Conservation (phyloP, 768 basidiomycete species). For the Auriculariales sp. region DNA sequence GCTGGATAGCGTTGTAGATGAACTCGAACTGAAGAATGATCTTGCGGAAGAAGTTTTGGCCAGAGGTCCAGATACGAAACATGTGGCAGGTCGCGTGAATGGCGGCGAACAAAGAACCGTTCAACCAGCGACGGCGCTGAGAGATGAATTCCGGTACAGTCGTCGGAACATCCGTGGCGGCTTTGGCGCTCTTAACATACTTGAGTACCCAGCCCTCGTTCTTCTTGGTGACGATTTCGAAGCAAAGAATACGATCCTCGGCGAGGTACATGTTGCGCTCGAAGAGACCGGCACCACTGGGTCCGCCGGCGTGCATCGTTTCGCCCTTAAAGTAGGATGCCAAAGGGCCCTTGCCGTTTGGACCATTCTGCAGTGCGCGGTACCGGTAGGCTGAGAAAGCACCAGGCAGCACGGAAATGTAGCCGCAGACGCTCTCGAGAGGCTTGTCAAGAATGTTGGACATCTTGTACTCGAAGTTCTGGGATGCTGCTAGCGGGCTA, state of each 20-base stretch:
- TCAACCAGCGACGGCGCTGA: constrained; percentile 79
- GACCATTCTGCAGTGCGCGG: constrained; percentile 73
- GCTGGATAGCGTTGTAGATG: constrained; percentile 79
- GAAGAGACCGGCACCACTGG: constrained; percentile 53
- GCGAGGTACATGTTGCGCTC: constrained; percentile 88
- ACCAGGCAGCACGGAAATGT: constrained; percentile 79
- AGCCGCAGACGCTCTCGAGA: constrained; percentile 81
- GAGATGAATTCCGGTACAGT: constrained; percentile 87
- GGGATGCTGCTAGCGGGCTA: constrained; percentile 78
- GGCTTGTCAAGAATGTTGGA: constrained; percentile 95
- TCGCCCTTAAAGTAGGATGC: constrained; percentile 93
- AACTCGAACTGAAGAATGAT: constrained; percentile 70
- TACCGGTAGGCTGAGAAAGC: constrained; percentile 90
- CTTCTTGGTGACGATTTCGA: constrained; percentile 88
- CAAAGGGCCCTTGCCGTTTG: constrained; percentile 78
- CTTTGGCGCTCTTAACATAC: constrained; percentile 89
- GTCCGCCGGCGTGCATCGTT: constrained; percentile 55
- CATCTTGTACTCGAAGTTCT: constrained; percentile 98
- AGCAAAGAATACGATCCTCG: constrained; percentile 82
- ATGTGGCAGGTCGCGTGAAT: constrained; percentile 86
- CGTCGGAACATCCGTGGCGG: constrained; percentile 91
- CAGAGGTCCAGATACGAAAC: constrained; percentile 78
- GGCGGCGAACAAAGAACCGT: constrained; percentile 85
- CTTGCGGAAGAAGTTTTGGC: constrained; percentile 82
- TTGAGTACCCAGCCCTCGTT: constrained; percentile 65